Evolutionary conservation across 2,329 filamentous ascomycete genomes (phyloP), one percentile per base, ranked within the genome.

Genomic region (Fusarium sororula): DNA sequence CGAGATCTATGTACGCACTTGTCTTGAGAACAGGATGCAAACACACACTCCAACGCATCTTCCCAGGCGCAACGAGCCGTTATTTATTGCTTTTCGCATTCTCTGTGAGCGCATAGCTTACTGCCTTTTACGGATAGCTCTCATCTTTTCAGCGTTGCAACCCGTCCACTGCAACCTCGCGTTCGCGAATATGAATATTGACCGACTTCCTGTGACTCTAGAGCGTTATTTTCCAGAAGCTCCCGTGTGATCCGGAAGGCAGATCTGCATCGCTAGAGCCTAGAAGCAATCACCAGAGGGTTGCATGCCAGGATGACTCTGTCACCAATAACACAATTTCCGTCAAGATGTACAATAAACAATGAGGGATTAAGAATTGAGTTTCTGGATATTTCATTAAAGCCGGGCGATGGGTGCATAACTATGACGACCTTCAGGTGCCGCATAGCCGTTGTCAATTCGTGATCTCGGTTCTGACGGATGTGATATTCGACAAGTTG

Each of bases 391-490:
- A 41, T 18, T 48, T 54, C 8, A 17, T 55, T 32, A 54, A 26
- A 20, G 42, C 30, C 45, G 38, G 35, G n/a, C 24, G 44, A 50
- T 24, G 39, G 44, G 35, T 59, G 56, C 60, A 67, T 53, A 30
- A 66, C n/a, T 42, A 66, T 67, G 64, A 67, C 45, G 45, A 42
- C 20, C 37, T 42, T 51, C n/a, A 35, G 26, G 44, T 63, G 44
- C 60, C 60, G 45, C 24, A 30, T 56, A 61, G 37, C 30, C 26
- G 45, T 67, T 39, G 38, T 37, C 38, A 28, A 45, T 47, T 32
- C 24, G 57, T 61, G 56, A 53, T 35, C 48, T 67, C 64, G 64
- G 64, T 67, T 67, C 64, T 67, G 64, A 32, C 61, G 64, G 64
- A 67, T 67, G 50, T 53, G 61, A 66, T 54, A 8, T 38, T 45